A percentile compares a stretch with the other conserved stretches of the same genome.
phyloP scores from a whole-genome alignment of 345 rosid genomes.

The Populus simonii region DNA sequence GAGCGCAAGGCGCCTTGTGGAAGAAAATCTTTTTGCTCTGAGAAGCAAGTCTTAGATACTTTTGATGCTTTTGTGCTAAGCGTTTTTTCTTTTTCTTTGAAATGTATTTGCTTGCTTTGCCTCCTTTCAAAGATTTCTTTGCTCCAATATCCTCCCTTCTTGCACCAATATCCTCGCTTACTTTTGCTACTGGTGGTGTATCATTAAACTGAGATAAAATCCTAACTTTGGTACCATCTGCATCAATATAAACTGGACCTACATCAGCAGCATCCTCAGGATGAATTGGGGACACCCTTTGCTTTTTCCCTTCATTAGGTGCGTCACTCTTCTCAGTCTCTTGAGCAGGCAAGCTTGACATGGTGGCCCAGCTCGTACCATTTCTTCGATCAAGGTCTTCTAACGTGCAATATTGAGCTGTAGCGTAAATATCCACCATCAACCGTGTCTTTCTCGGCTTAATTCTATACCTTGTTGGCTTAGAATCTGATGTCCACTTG shows the following conservation, averaged over 20 bases:
- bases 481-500: slow-evolving; percentile 61
- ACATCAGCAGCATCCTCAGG: slow-evolving; percentile 54
- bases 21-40: slow-evolving; percentile 47
- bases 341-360: slow-evolving; percentile 41
- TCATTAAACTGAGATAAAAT: slow-evolving; percentile 68
- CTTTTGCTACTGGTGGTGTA: slow-evolving; percentile 25
- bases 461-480: slow-evolving; percentile 56
- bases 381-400: slow-evolving; percentile 92
- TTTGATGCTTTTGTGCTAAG: slow-evolving; percentile 43
- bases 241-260: slow-evolving; percentile 90
- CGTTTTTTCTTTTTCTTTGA: slow-evolving; percentile 49
- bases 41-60: slow-evolving; percentile 50
- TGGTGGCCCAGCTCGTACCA: slow-evolving; percentile 62
- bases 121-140: slow-evolving; percentile 41
- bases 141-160: slow-evolving; percentile 35
- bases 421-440: slow-evolving; percentile 79
- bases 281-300: slow-evolving; percentile 34
- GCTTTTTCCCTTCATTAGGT: slow-evolving; percentile 36
- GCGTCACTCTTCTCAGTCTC: slow-evolving; percentile 36
- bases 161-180: slow-evolving; percentile 28
- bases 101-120: slow-evolving; percentile 40
- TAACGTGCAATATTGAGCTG: slow-evolving; percentile 63
- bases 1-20: slow-evolving; percentile 42
- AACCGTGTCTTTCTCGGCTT: slow-evolving; percentile 70
- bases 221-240: slow-evolving; percentile 74